These are phyloP conservation scores for Linnemannia zychae DNA, from an alignment of 192 early-diverging fungal species.

Conservation along the genomic window DNA sequence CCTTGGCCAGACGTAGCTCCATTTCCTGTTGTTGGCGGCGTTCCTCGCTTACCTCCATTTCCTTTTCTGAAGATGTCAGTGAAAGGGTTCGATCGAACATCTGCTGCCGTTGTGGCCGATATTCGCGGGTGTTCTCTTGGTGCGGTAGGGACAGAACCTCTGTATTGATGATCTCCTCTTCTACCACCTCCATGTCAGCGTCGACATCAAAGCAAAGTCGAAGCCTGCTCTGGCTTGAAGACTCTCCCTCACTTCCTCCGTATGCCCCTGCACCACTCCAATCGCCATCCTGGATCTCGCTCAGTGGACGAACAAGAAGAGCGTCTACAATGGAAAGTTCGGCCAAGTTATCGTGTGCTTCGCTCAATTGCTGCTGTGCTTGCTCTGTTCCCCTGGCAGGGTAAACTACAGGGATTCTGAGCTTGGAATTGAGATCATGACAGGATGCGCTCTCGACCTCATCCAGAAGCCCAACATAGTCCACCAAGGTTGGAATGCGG, in stretches of 20 bases:
- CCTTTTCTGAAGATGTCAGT: background rate
- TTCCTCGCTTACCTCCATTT: background rate
- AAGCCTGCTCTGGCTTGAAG: background rate
- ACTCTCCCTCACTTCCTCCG: background rate
- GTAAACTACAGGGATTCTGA: constrained; percentile 4
- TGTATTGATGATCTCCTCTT: background rate
- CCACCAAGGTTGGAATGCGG: background rate
- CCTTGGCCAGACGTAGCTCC: background rate
- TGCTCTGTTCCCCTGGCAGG: background rate
- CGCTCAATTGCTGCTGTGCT: background rate
- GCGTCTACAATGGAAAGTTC: background rate
- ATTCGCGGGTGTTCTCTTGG: background rate
- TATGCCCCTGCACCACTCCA: background rate
- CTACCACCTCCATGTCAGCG: background rate
- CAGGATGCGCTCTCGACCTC: background rate
- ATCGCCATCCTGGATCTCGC: background rate
- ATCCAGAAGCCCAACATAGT: background rate
- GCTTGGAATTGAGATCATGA: background rate
- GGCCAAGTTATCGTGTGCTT: background rate
- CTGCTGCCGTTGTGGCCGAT: background rate
- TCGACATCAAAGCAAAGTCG: background rate
- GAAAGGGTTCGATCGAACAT: background rate
- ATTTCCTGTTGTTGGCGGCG: background rate
- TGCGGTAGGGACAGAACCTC: background rate
- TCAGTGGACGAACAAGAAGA: background rate